Evolutionary conservation across 2,329 filamentous ascomycete species (phyloP), one percentile per base, ranked within the genome.

Genomic region (Aureobasidium namibiae): DNA sequence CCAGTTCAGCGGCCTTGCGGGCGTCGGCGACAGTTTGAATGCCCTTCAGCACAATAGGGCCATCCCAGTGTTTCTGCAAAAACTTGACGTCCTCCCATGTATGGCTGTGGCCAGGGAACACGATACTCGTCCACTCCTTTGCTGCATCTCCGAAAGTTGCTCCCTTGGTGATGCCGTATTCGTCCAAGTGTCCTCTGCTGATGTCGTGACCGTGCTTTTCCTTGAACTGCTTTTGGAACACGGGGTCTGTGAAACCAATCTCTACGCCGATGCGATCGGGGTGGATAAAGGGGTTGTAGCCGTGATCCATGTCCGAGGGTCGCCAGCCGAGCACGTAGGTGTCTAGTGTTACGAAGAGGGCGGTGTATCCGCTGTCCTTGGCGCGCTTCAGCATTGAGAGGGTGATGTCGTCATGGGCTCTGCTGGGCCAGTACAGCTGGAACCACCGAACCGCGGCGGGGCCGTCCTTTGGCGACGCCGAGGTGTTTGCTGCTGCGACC

Each of bases 281-380:
- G 29, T 31, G 29, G 29, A 31, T 31, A 31, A 31, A 31, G 5
- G 29, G 29, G 29, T 31, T 31, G 10, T 31, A 31, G 29, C 29
- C 29, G 29, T 31, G 29, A 31, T 31, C 29, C 29, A 31, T 31
- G 29, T 31, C 29, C 10, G 29, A 31, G 10, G 86, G 87, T 38
- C 88, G 77, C 86, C 87, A 91, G 0, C 80, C 81, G 36, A 90
- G 76, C 13, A 79, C 79, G 71, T 83, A 88, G 0, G 86, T 90
- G 69, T 91, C 88, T 0, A 90, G 75, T 0, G 88, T 91, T 0
- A 91, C 84, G 7, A 90, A 81, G 0, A 90, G 76, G 0, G 84
- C 85, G 34, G 77, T 78, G 71, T 79, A 90, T 1, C 86, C 87
- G 33, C 75, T 79, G 0, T 72, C 75, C 66, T 82, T 83, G 0